These are phyloP conservation scores for Fennellomyces sp. DNA, from an alignment of 371 early-diverging fungal genomes.

Conservation along the genomic window DNA sequence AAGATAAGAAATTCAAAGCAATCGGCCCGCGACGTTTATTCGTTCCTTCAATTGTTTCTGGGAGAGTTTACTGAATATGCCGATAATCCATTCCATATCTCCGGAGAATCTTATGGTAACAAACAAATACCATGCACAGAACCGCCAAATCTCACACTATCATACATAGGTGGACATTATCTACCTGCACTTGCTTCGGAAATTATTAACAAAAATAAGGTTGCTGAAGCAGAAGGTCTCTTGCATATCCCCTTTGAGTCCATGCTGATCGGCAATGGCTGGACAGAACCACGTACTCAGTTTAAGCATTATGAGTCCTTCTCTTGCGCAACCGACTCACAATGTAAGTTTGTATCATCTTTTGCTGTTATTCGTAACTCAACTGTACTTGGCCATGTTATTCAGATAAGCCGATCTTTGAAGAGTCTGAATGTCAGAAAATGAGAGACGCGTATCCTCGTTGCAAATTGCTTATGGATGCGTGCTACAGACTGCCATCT, in stretches of 20 bases:
- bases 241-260: slow-evolving; percentile 44
- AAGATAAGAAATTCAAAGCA: slow-evolving; percentile 49
- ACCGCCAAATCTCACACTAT: too few relatives aligned
- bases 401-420: slow-evolving; percentile 34
- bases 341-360: slow-evolving; percentile 12
- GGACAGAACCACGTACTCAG: slow-evolving; percentile 84
- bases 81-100: slow-evolving; percentile 45
- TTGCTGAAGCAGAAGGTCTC: slow-evolving; percentile 37
- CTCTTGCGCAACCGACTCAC: slow-evolving; percentile 63
- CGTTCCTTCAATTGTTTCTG: slow-evolving; percentile 74
- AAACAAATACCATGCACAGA: too few relatives aligned
- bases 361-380: background rate
- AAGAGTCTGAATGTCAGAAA: slow-evolving; percentile 62
- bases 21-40: slow-evolving; percentile 60
- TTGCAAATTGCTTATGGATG: slow-evolving; percentile 70
- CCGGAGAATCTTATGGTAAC: slow-evolving; percentile 66
- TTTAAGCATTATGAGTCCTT: slow-evolving; percentile 84
- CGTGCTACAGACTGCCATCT: slow-evolving; percentile 77
- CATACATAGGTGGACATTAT: slow-evolving; percentile 76
- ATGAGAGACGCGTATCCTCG: slow-evolving; percentile 73
- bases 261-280: slow-evolving; percentile 87
- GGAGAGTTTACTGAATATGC: slow-evolving; percentile 57
- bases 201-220: slow-evolving; percentile 64
- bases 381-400: background rate
- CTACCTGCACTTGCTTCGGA: slow-evolving; percentile 72